Base-by-base conservation (phyloP, 2,329 filamentous ascomycete species). In the Penicillium brasilianum region DNA sequence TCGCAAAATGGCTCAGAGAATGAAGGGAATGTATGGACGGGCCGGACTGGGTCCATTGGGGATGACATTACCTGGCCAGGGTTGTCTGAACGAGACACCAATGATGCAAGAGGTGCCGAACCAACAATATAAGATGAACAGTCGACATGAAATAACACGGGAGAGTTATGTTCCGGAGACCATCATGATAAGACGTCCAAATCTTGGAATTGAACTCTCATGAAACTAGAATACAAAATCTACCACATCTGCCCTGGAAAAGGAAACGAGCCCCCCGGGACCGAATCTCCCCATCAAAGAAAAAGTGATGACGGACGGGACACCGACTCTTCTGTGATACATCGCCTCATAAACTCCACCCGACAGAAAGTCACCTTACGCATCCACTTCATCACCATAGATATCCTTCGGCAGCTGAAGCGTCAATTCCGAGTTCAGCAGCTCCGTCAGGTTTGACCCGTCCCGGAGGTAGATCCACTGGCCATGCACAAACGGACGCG, bases 391-490 rank as follows among this genome's bases (percentile, higher is more conserved):
- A 43, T 72, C 66, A 18, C 67, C 69, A 55, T 79, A 77, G 7
- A 79, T 65, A 71, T 77, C 74, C 65, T 71, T 71, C 3, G 76
- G 72, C 56, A 92, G 76, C 62, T 88, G 83, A 52, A 97, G 80
- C 2, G 87, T 88, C 52, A 97, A 80, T 81, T 99, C 95, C 64
- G 88, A 83, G 65, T 86, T 83, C 71, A 98, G 78, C 58, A 98
- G 76, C 37, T 89, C 85, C 37, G 84, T 88, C 72, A 99, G 79
- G 46, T 87, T 90, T 51, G 85, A 87, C n/a, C 90, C 90, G 76
- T 98, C 93, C 51, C 94, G 84, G 60, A 92, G 78, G 75, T 97
- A 98, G 51, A 98, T 84, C 95, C 95, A 99, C 64, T 90, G 85
- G 32, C 92, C 91, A 57, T 73, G 76, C 20, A 69, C 69, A 50